Conservation (phyloP, 495 filamentous ascomycete genomes). For the Neurospora sp. region DNA sequence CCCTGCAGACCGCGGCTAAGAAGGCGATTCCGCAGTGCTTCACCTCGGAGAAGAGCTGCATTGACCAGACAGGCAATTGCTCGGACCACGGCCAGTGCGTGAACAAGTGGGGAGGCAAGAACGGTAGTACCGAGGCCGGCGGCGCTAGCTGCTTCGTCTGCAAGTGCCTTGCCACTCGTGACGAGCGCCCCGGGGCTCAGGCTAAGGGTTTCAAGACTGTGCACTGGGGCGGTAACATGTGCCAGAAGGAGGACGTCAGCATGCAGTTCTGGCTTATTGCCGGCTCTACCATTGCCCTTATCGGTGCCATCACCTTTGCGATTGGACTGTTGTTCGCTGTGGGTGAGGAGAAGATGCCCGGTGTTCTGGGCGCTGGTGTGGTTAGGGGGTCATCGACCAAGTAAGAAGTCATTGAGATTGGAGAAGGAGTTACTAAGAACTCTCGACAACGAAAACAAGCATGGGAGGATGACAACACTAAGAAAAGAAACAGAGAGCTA, state of each 20-base stretch:
- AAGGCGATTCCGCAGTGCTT: slow-evolving; percentile 52
- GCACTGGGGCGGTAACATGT: slow-evolving; percentile 74
- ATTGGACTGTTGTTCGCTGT: slow-evolving; percentile 70
- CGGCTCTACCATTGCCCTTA: slow-evolving; percentile 54
- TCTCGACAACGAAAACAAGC: neutral
- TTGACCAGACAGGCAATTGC: slow-evolving; percentile 56
- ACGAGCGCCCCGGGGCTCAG: slow-evolving; percentile 22
- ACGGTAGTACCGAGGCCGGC: slow-evolving; percentile 19
- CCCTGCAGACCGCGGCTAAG: neutral
- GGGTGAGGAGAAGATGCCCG: slow-evolving; percentile 69
- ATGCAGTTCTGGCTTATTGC: slow-evolving; percentile 77
- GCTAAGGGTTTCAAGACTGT: slow-evolving; percentile 15
- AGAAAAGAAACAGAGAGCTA: neutral
- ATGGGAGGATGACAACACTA: neutral
- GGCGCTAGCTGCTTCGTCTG: slow-evolving; percentile 62
- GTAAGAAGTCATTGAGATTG: slow-evolving; percentile 37
- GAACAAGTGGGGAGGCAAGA: slow-evolving; percentile 39
- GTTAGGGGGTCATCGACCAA: neutral
- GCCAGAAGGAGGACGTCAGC: slow-evolving; percentile 87
- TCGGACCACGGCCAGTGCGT: slow-evolving; percentile 65
- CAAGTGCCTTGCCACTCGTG: slow-evolving; percentile 47
- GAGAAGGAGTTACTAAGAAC: neutral
- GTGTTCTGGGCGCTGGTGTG: slow-evolving; percentile 81
- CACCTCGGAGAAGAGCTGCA: slow-evolving; percentile 48
- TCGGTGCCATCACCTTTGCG: slow-evolving; percentile 50